phyloP scores from a whole-genome alignment of 495 filamentous ascomycete genomes.

The Lepraria neglecta region DNA sequence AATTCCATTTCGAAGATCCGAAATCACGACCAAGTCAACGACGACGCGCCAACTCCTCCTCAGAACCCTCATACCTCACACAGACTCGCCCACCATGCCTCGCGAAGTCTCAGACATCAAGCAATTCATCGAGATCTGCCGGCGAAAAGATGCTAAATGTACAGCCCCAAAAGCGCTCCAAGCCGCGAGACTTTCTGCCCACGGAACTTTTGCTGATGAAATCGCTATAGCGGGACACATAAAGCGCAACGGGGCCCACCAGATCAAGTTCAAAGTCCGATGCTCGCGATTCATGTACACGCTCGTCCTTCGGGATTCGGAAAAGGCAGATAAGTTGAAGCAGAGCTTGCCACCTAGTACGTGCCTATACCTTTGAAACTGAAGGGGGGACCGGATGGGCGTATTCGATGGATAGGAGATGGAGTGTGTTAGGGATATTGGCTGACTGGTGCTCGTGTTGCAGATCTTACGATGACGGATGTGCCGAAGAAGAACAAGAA shows the following conservation, averaged over 20 bases:
- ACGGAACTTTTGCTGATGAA: conserved; percentile 36
- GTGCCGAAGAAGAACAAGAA: conserved; percentile 70
- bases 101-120: conserved; percentile 98
- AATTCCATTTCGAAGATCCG: not conserved
- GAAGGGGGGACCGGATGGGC: not conserved
- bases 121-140: conserved; percentile 99
- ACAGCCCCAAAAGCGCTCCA: conserved; percentile 30
- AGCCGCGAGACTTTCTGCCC: too few species aligned
- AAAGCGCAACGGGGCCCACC: conserved; percentile 78
- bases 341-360: conserved; percentile 93
- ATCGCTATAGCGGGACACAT: conserved; percentile 72
- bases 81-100: conserved; percentile 65
- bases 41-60: conserved; percentile 15
- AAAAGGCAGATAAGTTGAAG: conserved; percentile 99
- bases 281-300: conserved; percentile 94
- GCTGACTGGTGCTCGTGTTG: conserved; percentile 29
- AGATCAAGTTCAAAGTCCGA: conserved; percentile 99
- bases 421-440: conserved; percentile 13
- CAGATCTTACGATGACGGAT: conserved; percentile 70
- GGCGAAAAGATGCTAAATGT: conserved; percentile 97
- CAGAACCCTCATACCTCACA: conserved; percentile 20
- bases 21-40: conserved; percentile 17
- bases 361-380: conserved; percentile 30
- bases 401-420: not conserved
- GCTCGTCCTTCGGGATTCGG: conserved; percentile 90